A percentile compares a stretch with the other conserved stretches of the same genome.
Conservation (phyloP, 2,329 filamentous ascomycete genomes). For the Fusarium sp. region DNA sequence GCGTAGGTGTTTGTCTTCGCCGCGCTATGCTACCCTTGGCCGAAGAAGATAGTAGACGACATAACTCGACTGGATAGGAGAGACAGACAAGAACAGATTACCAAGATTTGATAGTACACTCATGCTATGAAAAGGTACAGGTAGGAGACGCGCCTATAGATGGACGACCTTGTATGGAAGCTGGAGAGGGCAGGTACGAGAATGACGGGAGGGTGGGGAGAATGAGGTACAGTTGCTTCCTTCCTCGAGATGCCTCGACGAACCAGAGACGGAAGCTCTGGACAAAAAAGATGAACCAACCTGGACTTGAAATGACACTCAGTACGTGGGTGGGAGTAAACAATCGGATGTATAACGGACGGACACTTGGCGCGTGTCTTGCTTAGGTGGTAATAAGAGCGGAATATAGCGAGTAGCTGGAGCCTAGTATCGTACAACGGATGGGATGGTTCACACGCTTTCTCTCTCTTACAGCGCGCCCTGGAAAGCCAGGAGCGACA, state of each 20-base stretch:
- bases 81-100: conserved; percentile 13
- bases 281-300: conserved; percentile 43
- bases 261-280: conserved; percentile 13
- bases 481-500: conserved; percentile 46
- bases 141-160: conserved; percentile 9
- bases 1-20: conserved; percentile 29
- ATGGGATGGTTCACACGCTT: conserved; percentile 25
- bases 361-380: conserved; percentile 22
- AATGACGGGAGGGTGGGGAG: conserved; percentile 12
- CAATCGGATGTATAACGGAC: conserved; percentile 34
- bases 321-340: conserved; percentile 4
- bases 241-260: conserved; percentile 7
- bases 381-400: background rate
- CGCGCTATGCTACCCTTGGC: conserved; percentile 31
- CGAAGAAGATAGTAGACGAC: conserved; percentile 3
- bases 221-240: conserved; percentile 15
- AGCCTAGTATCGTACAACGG: conserved; percentile 9
- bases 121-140: conserved; percentile 13
- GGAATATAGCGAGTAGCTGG: background rate
- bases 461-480: conserved; percentile 45
- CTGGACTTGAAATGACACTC: conserved; percentile 32
- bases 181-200: conserved; percentile 11
- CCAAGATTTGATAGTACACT: conserved; percentile 2
- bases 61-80: background rate
- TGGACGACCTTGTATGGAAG: conserved; percentile 19